A percentile compares a stretch with the other conserved stretches of the same genome.
phyloP scores from a whole-genome alignment of 2,329 filamentous ascomycete genomes.

The Orbilia quercus region DNA sequence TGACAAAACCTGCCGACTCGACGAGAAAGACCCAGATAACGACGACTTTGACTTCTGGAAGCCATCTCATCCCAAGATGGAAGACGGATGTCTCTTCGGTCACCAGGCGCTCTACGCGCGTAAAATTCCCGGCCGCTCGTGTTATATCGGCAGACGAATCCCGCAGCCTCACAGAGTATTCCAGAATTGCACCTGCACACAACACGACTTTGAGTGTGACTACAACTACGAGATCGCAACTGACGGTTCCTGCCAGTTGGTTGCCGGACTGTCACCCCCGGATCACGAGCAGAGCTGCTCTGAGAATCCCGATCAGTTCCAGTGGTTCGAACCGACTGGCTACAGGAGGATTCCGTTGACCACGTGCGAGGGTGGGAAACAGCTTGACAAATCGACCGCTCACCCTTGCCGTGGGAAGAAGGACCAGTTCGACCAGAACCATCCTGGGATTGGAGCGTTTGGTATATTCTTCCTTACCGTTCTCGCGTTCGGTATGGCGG shows the following conservation, averaged over 20 bases:
- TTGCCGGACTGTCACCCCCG: conserved; percentile 75
- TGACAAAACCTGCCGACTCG: conserved; percentile 76
- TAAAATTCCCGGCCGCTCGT: conserved; percentile 81
- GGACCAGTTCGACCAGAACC: conserved; percentile 79
- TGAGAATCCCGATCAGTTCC: conserved; percentile 74
- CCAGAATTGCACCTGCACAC: conserved; percentile 82
- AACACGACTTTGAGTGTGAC: conserved; percentile 93
- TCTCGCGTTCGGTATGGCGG: conserved; percentile 77
- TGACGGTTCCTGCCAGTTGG: conserved; percentile 80
- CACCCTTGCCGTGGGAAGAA: conserved; percentile 81
- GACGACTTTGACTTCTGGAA: conserved; percentile 88
- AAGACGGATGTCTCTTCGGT: conserved; percentile 88
- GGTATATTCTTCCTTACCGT: conserved; percentile 87
- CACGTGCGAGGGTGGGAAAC: conserved; percentile 79
- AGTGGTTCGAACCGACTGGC: conserved; percentile 86
- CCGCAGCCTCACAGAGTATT: conserved; percentile 76
- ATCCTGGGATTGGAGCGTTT: conserved; percentile 73
- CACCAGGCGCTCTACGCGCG: conserved; percentile 89
- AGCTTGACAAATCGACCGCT: conserved; percentile 75
- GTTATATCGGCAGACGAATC: conserved; percentile 82
- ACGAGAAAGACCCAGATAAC: conserved; percentile 66
- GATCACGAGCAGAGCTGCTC: conserved; percentile 71
- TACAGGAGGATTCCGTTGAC: conserved; percentile 91
- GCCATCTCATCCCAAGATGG: conserved; percentile 81
- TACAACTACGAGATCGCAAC: conserved; percentile 89